A percentile compares a stretch with the other conserved stretches of the same genome.
These are phyloP conservation scores for Malassezia obtusa DNA, from an alignment of 1,284 basidiomycete species.

Conservation along the genomic window DNA sequence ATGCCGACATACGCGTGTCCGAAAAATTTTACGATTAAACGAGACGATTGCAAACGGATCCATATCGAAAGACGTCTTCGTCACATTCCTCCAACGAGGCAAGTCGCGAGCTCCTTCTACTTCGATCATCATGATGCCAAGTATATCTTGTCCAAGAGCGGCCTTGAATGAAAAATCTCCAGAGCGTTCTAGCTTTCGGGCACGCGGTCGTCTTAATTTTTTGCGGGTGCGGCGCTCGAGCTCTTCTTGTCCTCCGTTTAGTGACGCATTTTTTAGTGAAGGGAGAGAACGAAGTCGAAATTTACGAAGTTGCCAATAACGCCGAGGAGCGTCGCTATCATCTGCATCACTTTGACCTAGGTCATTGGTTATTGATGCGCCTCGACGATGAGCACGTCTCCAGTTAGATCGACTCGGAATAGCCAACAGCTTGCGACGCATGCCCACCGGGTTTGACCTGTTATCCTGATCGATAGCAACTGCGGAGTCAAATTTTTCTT, in stretches of 20 bases:
- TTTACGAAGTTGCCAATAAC: background rate
- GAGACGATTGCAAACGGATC: slow-evolving; percentile 92
- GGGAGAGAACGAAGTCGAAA: background rate
- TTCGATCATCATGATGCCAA: slow-evolving; percentile 83
- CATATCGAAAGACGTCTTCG: slow-evolving; percentile 75
- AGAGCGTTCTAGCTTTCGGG: background rate
- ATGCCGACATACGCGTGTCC: slow-evolving; percentile 59
- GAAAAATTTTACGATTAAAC: slow-evolving; percentile 92
- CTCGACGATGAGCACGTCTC: no score
- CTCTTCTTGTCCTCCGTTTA: background rate
- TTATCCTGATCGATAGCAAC: no score
- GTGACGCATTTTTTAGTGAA: background rate
- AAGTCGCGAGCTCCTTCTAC: slow-evolving; percentile 67
- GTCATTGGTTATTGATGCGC: no score
- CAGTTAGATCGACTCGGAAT: no score
- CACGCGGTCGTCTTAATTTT: background rate
- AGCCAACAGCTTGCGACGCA: no score
- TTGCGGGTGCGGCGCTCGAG: background rate
- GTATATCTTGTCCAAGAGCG: slow-evolving; percentile 59
- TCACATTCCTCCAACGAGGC: slow-evolving; percentile 66
- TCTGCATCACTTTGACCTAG: no score
- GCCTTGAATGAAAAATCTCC: slow-evolving; percentile 54
- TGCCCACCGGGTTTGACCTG: no score
- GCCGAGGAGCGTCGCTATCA: background rate
- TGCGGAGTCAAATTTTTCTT: no score